A percentile compares a stretch with the other conserved stretches of the same genome.
Evolutionary conservation across 371 early-diverging fungal species (phyloP).

Genomic region (Furculomyces boomerangus): DNA sequence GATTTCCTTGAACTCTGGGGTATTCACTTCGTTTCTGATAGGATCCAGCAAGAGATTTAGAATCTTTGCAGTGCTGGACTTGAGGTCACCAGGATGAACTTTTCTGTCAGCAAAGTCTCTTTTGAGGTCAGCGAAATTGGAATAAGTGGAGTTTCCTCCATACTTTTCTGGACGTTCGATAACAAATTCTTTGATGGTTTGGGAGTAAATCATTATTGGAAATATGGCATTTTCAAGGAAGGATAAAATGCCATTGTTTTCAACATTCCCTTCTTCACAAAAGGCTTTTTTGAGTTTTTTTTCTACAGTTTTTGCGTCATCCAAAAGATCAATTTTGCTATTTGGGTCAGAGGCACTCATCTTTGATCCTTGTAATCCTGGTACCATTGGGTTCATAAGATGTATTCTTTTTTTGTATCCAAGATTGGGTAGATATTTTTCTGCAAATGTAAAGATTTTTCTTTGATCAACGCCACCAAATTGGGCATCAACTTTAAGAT

Average conservation of each 20-base stretch:
- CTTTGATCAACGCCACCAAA: slow-evolving; percentile 99
- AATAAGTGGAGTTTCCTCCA: slow-evolving; percentile 68
- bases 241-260: slow-evolving; percentile 84
- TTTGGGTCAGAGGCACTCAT: slow-evolving; percentile 97
- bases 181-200: slow-evolving; percentile 39
- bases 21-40: slow-evolving; percentile 58
- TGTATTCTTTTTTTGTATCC: slow-evolving; percentile 98
- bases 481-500: slow-evolving; percentile 94
- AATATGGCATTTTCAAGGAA: slow-evolving; percentile 85
- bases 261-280: slow-evolving; percentile 94
- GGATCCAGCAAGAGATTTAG: slow-evolving; percentile 85
- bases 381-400: slow-evolving; percentile 99
- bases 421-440: slow-evolving; percentile 87
- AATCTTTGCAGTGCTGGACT: slow-evolving; percentile 67
- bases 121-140: slow-evolving; percentile 55
- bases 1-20: slow-evolving; percentile 37
- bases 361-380: slow-evolving; percentile 91
- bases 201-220: slow-evolving; percentile 29
- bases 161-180: slow-evolving; percentile 69
- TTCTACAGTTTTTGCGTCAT: slow-evolving; percentile 63
- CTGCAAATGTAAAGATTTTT: slow-evolving; percentile 98
- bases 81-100: slow-evolving; percentile 96
- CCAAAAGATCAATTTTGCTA: slow-evolving; percentile 97
- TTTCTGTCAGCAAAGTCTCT: slow-evolving; percentile 69
- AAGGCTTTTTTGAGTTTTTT: slow-evolving; percentile 95